Evolutionary conservation across 1,284 basidiomycete genomes (phyloP).

Genomic region (Papiliotrema fonsecae): DNA sequence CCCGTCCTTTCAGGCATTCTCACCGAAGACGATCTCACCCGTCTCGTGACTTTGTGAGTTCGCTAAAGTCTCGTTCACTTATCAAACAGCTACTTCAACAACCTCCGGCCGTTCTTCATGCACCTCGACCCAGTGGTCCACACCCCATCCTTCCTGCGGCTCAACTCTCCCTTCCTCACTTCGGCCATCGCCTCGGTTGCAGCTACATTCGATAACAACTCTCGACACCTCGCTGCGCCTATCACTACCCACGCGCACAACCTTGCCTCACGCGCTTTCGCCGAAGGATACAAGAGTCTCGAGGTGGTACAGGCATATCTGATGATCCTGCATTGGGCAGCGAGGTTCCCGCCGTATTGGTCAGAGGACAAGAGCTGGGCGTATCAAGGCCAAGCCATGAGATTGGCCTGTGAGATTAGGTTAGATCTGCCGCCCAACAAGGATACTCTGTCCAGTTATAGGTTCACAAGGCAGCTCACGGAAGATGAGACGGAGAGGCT

Average conservation of each 20-base stretch:
- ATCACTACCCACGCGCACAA: constrained; percentile 4
- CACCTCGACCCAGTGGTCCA: constrained; percentile 7
- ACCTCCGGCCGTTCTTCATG: constrained; percentile 4
- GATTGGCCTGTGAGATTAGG: background rate
- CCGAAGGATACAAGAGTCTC: constrained; percentile 5
- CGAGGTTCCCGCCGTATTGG: constrained; percentile 2
- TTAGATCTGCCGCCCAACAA: constrained; percentile 1
- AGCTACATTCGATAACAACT: constrained; percentile 4
- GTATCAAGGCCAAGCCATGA: background rate
- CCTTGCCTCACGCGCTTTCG: constrained; percentile 4
- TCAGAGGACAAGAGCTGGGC: constrained; percentile 6
- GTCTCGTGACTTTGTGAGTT: background rate
- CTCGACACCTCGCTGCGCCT: background rate
- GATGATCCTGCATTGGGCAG: constrained; percentile 1
- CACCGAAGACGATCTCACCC: constrained; percentile 2
- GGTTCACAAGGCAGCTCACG: background rate
- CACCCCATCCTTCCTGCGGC: constrained; percentile 7
- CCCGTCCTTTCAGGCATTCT: background rate
- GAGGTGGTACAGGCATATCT: constrained; percentile 9
- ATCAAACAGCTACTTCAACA: constrained; percentile 3
- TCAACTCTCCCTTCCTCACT: constrained; percentile 11
- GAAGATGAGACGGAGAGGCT: background rate
- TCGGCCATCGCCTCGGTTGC: constrained; percentile 5
- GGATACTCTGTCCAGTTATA: background rate
- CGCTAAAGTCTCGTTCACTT: constrained; percentile 9